phyloP scores from a whole-genome alignment of 805 yeast genomes.

The Candida fluviatilis region DNA sequence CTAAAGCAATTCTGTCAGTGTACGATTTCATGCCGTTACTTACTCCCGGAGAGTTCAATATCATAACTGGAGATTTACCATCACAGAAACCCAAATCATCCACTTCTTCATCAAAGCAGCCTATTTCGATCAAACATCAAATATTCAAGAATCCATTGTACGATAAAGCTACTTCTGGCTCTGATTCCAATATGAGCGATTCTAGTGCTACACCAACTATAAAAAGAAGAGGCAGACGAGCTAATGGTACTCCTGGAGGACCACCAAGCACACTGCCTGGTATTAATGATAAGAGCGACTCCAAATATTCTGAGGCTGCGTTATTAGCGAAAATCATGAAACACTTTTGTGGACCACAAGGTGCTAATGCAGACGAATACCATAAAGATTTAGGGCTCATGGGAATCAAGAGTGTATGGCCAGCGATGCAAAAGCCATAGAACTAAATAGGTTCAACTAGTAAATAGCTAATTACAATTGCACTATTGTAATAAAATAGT shows the following conservation, averaged over 20 bases:
- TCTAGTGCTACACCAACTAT: slow-evolving; percentile 11
- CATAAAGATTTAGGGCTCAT: slow-evolving; percentile 31
- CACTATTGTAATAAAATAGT: no score
- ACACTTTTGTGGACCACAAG: slow-evolving; percentile 37
- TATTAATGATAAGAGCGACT: not conserved
- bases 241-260: slow-evolving; percentile 6
- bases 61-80: slow-evolving; percentile 38
- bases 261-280: slow-evolving; percentile 7
- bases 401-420: slow-evolving; percentile 36
- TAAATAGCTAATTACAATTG: no score
- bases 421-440: slow-evolving; percentile 11
- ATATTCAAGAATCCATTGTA: slow-evolving; percentile 38
- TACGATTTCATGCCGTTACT: slow-evolving; percentile 42
- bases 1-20: slow-evolving; percentile 13
- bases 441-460: no score
- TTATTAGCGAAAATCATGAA: slow-evolving; percentile 41
- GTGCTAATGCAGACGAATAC: slow-evolving; percentile 30
- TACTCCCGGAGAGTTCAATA: slow-evolving; percentile 32
- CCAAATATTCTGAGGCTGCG: slow-evolving; percentile 30
- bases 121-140: slow-evolving; percentile 29
- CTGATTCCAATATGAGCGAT: slow-evolving; percentile 31
- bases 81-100: slow-evolving; percentile 16
- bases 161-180: slow-evolving; percentile 36
- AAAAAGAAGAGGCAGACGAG: slow-evolving; percentile 39
- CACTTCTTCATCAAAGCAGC: slow-evolving; percentile 11